phyloP scores from a whole-genome alignment of 1,139 yeast species.

The Zygotorulaspora mrakii region DNA sequence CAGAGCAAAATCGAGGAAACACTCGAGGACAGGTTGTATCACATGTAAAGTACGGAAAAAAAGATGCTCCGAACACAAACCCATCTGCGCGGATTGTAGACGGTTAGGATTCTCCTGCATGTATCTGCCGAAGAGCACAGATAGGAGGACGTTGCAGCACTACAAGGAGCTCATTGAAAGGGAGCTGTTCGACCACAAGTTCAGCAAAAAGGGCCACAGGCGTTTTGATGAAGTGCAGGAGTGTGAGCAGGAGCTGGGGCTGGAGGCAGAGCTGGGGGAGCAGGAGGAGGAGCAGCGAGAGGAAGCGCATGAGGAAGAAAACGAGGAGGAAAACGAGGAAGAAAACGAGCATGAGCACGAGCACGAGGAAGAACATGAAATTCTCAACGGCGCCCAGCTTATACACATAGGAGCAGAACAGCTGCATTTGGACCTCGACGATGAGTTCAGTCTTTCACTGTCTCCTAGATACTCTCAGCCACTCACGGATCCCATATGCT shows the following conservation, averaged over 20 bases:
- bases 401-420: no score
- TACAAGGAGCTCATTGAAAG: conserved; percentile 32
- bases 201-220: conserved; percentile 12
- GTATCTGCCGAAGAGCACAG: conserved; percentile 39
- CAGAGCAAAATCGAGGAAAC: conserved; percentile 13
- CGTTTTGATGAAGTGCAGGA: conserved; percentile 1
- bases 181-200: conserved; percentile 16
- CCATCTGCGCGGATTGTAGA: conserved; percentile 51
- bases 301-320: neutral
- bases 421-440: conserved; percentile 6
- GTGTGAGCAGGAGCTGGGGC: neutral
- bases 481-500: conserved; percentile 31
- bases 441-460: conserved; percentile 1
- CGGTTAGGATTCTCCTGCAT: conserved; percentile 49
- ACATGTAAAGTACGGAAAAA: conserved; percentile 62
- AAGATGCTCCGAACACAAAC: conserved; percentile 56
- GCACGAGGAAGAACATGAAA: neutral
- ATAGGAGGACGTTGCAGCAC: conserved; percentile 17
- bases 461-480: conserved; percentile 15
- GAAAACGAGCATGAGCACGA: neutral
- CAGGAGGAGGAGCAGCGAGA: neutral
- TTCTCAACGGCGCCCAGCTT: no score
- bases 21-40: conserved; percentile 53
- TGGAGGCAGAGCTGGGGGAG: conserved; percentile 1
- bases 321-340: neutral